phyloP scores from a whole-genome alignment of 75 land plant species.

The Selaginella moellendorffii region DNA sequence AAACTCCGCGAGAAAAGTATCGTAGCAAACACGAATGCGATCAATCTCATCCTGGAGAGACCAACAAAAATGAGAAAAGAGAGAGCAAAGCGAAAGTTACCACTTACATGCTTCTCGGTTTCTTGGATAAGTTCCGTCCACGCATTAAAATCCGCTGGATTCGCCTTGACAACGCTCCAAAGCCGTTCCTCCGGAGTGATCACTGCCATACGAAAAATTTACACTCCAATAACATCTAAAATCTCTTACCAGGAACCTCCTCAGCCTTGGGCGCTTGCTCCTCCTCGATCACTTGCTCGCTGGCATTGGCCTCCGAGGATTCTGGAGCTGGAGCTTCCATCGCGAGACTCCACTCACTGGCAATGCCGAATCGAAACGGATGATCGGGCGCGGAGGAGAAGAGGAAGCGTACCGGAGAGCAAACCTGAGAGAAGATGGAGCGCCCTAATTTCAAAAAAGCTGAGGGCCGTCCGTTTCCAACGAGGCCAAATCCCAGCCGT shows the following conservation, averaged over 20 bases:
- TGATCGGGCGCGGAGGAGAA: no score
- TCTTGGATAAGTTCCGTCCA: conserved; percentile 91
- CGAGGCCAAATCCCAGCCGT: neutral
- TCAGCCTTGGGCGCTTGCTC: neutral
- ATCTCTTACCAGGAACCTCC: neutral
- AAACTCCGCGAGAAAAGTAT: conserved; percentile 89
- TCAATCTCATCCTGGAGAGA: conserved; percentile 52
- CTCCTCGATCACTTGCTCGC: neutral
- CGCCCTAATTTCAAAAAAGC: no score
- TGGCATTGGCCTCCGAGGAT: neutral
- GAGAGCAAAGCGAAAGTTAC: no score
- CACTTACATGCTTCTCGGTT: conserved; percentile 67
- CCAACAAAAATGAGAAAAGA: no score
- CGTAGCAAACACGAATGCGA: conserved; percentile 68
- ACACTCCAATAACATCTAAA: neutral
- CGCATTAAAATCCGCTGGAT: conserved; percentile 78
- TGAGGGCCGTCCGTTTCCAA: no score
- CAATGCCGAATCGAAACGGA: no score
- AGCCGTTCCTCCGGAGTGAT: conserved; percentile 67
- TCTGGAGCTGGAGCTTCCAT: neutral
- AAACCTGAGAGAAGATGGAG: no score
- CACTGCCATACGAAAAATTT: neutral
- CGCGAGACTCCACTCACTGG: no score
- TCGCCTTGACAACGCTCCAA: conserved; percentile 68
- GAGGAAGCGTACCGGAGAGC: no score